Evolutionary conservation across 176 grass and related monocot species (phyloP).

Genomic region (Elaeis guineensis): DNA sequence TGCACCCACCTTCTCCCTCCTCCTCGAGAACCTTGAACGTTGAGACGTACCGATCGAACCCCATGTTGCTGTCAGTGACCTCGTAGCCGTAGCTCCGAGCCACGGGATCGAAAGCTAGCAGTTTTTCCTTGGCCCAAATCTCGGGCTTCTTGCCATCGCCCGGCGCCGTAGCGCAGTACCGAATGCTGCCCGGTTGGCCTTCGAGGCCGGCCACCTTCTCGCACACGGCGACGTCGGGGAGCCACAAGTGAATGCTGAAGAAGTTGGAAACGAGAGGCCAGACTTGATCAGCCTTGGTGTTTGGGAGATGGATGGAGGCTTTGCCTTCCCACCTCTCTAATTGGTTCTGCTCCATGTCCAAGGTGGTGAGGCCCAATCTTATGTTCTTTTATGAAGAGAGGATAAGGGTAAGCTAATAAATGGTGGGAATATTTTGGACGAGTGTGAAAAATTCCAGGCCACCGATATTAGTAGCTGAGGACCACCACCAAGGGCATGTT

Average conservation of each 20-base stretch:
- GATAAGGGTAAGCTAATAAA: no score
- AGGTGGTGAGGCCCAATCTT: no score
- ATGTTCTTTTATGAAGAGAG: no score
- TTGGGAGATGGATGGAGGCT: slow-evolving; percentile 28
- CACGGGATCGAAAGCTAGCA: slow-evolving; percentile 37
- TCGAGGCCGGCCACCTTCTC: slow-evolving; percentile 26
- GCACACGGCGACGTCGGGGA: slow-evolving; percentile 41
- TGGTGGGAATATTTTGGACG: no score
- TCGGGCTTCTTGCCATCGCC: not conserved
- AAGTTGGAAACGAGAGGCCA: slow-evolving; percentile 70
- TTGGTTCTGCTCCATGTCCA: not conserved
- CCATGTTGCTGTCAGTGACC: slow-evolving; percentile 89
- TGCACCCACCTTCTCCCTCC: slow-evolving; percentile 23
- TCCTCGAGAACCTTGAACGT: slow-evolving; percentile 31
- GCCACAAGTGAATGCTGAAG: slow-evolving; percentile 49
- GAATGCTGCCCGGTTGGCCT: slow-evolving; percentile 38
- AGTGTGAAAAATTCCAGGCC: no score
- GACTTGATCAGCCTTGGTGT: slow-evolving; percentile 24
- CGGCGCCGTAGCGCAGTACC: slow-evolving; percentile 26
- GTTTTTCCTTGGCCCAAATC: slow-evolving; percentile 53
- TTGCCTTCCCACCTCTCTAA: slow-evolving; percentile 38
- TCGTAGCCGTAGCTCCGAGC: slow-evolving; percentile 31
- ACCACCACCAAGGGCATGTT: no score
- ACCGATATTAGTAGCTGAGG: no score
- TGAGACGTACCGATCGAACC: slow-evolving; percentile 53